Evolutionary conservation across 2,329 filamentous ascomycete species (phyloP).

Genomic region (Pseudogymnoascus sp.): DNA sequence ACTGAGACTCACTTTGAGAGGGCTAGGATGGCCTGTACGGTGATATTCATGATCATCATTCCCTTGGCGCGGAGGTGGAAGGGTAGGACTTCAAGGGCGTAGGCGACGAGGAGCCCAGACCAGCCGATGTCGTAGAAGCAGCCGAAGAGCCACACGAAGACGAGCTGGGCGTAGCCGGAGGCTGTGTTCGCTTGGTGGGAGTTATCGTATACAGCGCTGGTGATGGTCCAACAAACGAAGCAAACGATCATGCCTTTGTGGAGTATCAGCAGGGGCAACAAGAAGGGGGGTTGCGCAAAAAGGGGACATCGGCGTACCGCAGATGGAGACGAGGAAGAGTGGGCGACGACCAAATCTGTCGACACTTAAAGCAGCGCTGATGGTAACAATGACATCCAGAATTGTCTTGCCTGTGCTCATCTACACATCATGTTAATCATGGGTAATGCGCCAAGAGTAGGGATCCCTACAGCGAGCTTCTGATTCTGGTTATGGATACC

Average conservation of each 20-base stretch:
- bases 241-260: conserved; percentile 30
- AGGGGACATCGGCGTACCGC: not conserved
- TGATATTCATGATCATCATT: conserved; percentile 55
- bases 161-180: conserved; percentile 36
- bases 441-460: conserved; percentile 18
- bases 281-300: not conserved
- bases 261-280: not conserved
- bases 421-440: not conserved
- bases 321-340: conserved; percentile 4
- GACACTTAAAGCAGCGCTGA: not conserved
- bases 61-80: conserved; percentile 37
- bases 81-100: conserved; percentile 44
- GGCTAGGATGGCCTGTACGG: conserved; percentile 18
- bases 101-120: conserved; percentile 51
- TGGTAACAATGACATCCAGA: conserved; percentile 24
- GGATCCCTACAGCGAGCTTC: conserved; percentile 41
- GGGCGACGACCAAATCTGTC: conserved; percentile 11
- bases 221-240: conserved; percentile 43
- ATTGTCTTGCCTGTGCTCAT: conserved; percentile 40
- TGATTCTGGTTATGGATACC: conserved; percentile 32
- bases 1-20: conserved; percentile 44
- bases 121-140: conserved; percentile 49
- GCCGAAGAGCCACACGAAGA: conserved; percentile 43
- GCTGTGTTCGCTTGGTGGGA: conserved; percentile 27
- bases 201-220: conserved; percentile 37